Conservation (phyloP, 768 basidiomycete genomes). For the Kwoniella sp. region DNA sequence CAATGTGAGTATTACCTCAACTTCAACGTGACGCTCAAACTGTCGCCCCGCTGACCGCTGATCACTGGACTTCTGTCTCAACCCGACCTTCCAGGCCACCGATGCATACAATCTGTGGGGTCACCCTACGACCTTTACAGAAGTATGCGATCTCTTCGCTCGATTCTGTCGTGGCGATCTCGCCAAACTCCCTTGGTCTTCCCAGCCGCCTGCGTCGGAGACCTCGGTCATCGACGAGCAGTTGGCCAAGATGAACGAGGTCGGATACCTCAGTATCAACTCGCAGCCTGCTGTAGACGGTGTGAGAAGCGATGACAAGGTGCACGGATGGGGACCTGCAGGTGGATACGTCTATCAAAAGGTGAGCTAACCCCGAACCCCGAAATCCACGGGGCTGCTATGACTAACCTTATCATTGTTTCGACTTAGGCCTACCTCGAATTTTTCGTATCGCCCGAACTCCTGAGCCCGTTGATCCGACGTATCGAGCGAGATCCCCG, state of each 20-base stretch:
- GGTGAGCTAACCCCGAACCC: constrained; percentile 62
- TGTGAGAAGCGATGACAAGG: constrained; percentile 75
- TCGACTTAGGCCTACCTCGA: constrained; percentile 81
- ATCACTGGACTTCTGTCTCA: background rate
- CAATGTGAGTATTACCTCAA: constrained; percentile 68
- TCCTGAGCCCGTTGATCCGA: constrained; percentile 71
- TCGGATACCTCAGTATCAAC: constrained; percentile 96
- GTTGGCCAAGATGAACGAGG: constrained; percentile 70
- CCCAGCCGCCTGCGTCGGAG: constrained; percentile 55
- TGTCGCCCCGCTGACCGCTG: no score
- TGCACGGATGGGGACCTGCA: constrained; percentile 89
- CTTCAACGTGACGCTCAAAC: no score
- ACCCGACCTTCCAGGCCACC: constrained; percentile 23
- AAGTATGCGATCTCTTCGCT: constrained; percentile 52
- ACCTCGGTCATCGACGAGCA: constrained; percentile 56
- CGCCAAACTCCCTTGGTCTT: constrained; percentile 55
- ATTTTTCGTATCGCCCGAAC: constrained; percentile 80
- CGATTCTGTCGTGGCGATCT: constrained; percentile 55
- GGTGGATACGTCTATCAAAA: constrained; percentile 97
- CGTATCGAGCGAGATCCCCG: constrained; percentile 82
- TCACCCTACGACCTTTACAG: constrained; percentile 38
- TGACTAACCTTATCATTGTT: constrained; percentile 12
- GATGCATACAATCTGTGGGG: constrained; percentile 54
- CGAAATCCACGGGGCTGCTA: no score
- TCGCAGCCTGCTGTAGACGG: constrained; percentile 96